phyloP scores from a whole-genome alignment of 495 filamentous ascomycete species.

The Recurvomyces mirabilis region DNA sequence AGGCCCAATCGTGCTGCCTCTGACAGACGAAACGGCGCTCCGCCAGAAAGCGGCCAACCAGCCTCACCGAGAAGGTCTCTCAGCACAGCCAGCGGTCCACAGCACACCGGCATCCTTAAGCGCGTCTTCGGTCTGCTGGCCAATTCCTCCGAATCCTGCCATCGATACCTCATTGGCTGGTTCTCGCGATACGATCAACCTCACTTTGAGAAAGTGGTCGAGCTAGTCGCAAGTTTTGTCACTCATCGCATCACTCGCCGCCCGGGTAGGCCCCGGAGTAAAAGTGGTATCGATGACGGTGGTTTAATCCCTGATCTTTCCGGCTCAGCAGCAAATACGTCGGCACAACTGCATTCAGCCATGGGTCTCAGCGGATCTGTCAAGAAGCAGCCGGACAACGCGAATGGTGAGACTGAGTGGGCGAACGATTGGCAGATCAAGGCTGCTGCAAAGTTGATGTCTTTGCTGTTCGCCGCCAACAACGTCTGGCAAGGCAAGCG shows the following conservation, averaged over 20 bases:
- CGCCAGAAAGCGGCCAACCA: not conserved
- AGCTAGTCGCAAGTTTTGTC: constrained; percentile 67
- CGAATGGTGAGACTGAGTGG: constrained; percentile 42
- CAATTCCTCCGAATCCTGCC: constrained; percentile 63
- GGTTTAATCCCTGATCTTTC: constrained; percentile 62
- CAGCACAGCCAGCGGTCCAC: not conserved
- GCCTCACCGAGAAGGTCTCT: constrained; percentile 13
- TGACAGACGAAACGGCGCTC: not conserved
- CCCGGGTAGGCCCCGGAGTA: constrained; percentile 52
- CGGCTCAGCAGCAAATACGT: constrained; percentile 37
- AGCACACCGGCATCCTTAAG: constrained; percentile 58
- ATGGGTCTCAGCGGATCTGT: constrained; percentile 49
- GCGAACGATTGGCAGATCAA: constrained; percentile 87
- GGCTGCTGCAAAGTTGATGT: constrained; percentile 70
- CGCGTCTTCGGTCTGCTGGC: constrained; percentile 71
- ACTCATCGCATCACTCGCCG: constrained; percentile 71
- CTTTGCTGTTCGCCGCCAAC: constrained; percentile 75
- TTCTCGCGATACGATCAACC: constrained; percentile 59
- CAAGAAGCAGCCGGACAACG: constrained; percentile 35
- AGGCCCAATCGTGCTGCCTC: not conserved
- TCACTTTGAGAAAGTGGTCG: constrained; percentile 61
- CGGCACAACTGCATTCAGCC: constrained; percentile 67
- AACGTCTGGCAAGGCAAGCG: constrained; percentile 36
- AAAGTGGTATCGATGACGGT: constrained; percentile 45
- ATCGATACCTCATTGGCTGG: constrained; percentile 78